phyloP scores from a whole-genome alignment of 78 protist genomes.

The Anaeramoeba flamelloides region DNA sequence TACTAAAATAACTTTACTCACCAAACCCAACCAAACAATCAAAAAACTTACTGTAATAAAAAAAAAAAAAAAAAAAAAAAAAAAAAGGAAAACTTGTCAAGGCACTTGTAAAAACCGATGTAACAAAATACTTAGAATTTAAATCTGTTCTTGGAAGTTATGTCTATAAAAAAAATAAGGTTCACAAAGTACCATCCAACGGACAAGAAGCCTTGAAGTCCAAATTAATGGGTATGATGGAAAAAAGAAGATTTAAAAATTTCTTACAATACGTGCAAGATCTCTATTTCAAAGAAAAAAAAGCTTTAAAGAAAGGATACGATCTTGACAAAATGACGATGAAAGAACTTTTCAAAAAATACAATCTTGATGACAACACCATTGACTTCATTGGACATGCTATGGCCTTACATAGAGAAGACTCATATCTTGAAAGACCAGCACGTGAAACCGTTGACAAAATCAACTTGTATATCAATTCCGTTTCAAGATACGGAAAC shows the following conservation, averaged over 20 bases:
- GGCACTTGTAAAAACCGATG: constrained; percentile 80
- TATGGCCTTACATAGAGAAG: constrained; percentile 69
- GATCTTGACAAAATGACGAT: constrained; percentile 37
- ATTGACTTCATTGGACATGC: constrained; percentile 91
- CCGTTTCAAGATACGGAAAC: constrained; percentile 35
- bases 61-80: no score
- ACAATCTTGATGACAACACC: constrained; percentile 54
- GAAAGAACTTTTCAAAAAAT: constrained; percentile 61
- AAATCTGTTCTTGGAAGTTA: constrained; percentile 68
- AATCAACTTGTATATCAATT: constrained; percentile 63
- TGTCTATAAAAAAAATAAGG: constrained; percentile 20
- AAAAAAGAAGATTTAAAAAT: constrained; percentile 71
- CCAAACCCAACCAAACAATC: no score
- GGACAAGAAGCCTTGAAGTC: constrained; percentile 72
- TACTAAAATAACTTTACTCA: no score
- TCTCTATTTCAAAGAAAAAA: no score
- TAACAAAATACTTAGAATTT: constrained; percentile 90
- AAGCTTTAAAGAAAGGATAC: no score
- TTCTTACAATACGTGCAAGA: constrained; percentile 62
- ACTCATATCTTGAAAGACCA: constrained; percentile 56
- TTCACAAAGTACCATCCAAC: constrained; percentile 84
- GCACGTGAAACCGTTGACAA: constrained; percentile 44
- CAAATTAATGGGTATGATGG: constrained; percentile 83
- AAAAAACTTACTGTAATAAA: no score
- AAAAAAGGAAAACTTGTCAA: constrained; percentile 64